phyloP scores from a whole-genome alignment of 139 green algal genomes.

The Bryopsis sp. region DNA sequence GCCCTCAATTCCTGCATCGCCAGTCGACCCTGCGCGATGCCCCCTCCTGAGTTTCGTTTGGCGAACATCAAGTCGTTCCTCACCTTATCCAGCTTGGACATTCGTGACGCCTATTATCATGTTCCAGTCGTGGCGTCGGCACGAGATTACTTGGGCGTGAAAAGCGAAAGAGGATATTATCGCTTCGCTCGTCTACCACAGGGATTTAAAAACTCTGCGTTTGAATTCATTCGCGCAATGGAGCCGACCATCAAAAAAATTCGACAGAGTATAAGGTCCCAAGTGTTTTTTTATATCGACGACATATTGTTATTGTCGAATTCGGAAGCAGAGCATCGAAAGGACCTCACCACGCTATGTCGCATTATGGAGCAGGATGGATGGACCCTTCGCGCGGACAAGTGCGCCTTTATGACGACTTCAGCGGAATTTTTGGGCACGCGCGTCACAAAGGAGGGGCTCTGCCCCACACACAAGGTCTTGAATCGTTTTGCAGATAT shows the following conservation, averaged over 20 bases:
- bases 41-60: background rate
- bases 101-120: slow-evolving; percentile 8
- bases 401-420: background rate
- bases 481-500: background rate
- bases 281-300: slow-evolving; percentile 1
- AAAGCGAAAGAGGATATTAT: background rate
- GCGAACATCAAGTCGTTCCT: background rate
- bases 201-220: slow-evolving; percentile 1
- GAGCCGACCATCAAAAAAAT: background rate
- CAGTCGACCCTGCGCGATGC: background rate
- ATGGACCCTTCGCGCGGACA: background rate
- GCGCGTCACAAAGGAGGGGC: background rate
- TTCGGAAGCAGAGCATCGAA: background rate
- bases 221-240: slow-evolving; percentile 10
- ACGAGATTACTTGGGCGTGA: slow-evolving; percentile 6
- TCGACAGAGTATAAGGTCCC: background rate
- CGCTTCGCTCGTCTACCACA: background rate
- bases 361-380: slow-evolving; percentile 2
- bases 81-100: background rate
- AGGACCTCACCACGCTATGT: background rate
- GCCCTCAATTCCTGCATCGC: slow-evolving; percentile 14
- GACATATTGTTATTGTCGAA: background rate
- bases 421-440: background rate
- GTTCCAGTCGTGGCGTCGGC: background rate
- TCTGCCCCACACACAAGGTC: background rate